A percentile compares a stretch with the other conserved stretches of the same genome.
Evolutionary conservation across 2,329 filamentous ascomycete species (phyloP).

Genomic region (Neoascochyta sp.): DNA sequence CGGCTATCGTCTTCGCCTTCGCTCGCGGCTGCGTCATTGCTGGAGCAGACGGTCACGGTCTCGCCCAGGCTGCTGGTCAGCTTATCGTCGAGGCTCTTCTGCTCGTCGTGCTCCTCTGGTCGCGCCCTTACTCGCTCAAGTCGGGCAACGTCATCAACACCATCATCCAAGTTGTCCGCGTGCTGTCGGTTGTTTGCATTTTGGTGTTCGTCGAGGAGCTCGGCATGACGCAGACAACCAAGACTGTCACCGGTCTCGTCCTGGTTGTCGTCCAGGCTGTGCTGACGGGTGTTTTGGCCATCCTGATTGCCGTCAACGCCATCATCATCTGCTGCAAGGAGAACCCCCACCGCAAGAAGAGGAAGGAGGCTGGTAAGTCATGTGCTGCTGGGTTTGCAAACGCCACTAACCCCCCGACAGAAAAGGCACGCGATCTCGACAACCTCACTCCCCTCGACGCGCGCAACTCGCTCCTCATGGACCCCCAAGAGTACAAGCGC

Average conservation of each 20-base stretch:
- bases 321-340: conserved; percentile 77
- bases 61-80: conserved; percentile 75
- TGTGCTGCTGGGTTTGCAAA: too few species aligned
- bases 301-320: conserved; percentile 85
- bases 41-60: conserved; percentile 77
- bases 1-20: conserved; percentile 84
- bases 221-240: conserved; percentile 82
- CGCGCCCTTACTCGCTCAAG: conserved; percentile 78
- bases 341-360: conserved; percentile 84
- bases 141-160: conserved; percentile 93
- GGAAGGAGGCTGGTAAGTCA: conserved; percentile 80
- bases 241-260: conserved; percentile 90
- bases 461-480: conserved; percentile 78
- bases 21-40: conserved; percentile 84
- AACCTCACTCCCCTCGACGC: conserved; percentile 82
- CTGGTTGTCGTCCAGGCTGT: conserved; percentile 87
- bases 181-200: conserved; percentile 84
- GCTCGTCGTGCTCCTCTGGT: conserved; percentile 76
- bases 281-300: conserved; percentile 75
- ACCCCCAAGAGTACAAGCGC: conserved; percentile 50
- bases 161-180: conserved; percentile 80
- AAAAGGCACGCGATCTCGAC: conserved; percentile 75
- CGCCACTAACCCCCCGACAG: conserved; percentile 47
- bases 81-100: conserved; percentile 77
- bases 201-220: conserved; percentile 92